These are phyloP conservation scores for Glonium stellatum DNA, from an alignment of 495 filamentous ascomycete genomes.

Conservation along the genomic window DNA sequence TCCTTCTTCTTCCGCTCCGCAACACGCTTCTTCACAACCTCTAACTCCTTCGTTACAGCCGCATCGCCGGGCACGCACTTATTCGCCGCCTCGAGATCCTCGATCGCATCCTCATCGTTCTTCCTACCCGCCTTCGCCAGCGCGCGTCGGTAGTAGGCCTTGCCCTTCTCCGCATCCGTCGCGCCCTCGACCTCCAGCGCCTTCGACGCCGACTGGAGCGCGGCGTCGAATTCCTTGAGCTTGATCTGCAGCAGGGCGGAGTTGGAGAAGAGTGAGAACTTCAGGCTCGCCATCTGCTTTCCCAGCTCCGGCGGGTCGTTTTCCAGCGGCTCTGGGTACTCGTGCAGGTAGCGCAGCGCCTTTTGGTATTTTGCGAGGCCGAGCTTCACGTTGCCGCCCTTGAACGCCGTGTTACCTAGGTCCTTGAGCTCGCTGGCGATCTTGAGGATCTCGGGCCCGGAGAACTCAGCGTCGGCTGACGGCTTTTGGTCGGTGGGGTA, in stretches of 20 bases:
- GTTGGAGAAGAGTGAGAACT: conserved; percentile 72
- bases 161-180: conserved; percentile 73
- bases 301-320: conserved; percentile 61
- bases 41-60: conserved; percentile 66
- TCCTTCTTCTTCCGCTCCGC: conserved; percentile 73
- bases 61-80: conserved; percentile 71
- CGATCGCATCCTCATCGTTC: conserved; percentile 77
- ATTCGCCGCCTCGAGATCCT: conserved; percentile 67
- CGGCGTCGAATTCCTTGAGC: conserved; percentile 62
- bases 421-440: conserved; percentile 86
- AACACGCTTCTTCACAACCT: conserved; percentile 64
- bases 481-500: conserved; percentile 75
- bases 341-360: conserved; percentile 86
- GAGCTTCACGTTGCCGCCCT: conserved; percentile 58
- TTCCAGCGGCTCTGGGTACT: conserved; percentile 66
- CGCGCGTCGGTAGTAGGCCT: conserved; percentile 79
- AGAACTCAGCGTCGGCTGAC: conserved; percentile 42
- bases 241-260: conserved; percentile 75
- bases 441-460: conserved; percentile 59
- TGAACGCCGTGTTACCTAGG: conserved; percentile 89
- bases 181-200: conserved; percentile 63
- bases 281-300: conserved; percentile 60
- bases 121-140: conserved; percentile 64
- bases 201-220: conserved; percentile 58
- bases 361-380: conserved; percentile 96